Base-by-base conservation (phyloP, 371 early-diverging fungal genomes). In the Amoeboaphelidium occidentale region DNA sequence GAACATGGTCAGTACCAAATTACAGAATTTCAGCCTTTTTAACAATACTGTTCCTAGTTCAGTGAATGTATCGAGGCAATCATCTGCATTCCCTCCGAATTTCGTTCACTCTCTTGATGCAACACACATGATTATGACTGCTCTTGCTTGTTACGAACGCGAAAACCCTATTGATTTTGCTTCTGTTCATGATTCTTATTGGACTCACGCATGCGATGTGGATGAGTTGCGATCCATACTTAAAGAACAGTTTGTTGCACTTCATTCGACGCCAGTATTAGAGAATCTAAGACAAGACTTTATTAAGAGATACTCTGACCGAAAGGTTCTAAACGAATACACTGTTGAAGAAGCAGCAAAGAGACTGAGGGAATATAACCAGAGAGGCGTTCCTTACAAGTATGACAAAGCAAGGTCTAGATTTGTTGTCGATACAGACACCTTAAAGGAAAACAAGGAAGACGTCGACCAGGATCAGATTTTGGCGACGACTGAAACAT, bases 41-140 rank as follows among this genome's bases (percentile, higher is more conserved):
- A 84, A 92, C 58, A 63, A 73, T 2, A 66, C 69, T 49, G 66
- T 69, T 23, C 68, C 73, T 12, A 69, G 79, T 17, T 84, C 88
- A 21, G 90, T 93, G 43, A 83, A 91, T 63, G 63, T 81, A 2
- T 66, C 71, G 48, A 92, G 92, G 64, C 94, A 96, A 58, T 75
- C 81, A 45, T 79, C 86, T 0, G 97, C 93, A 0, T 96, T 96
- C 72, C 94, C 97, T 43, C 97, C 97, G 49, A 96, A 96, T 69
- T 96, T 87, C 62, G 80, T 96, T 53, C 97, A 96, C 65, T 89
- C 90, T 1, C 69, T 96, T 27, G 97, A 96, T 62, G 97, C 97
- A 1, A 75, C 89, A 1, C 97, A 96, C 58, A 96, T 96, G 97
- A 69, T 91, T 57, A 72, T 91, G 69, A 82, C 90, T 13, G 90